Percentiles rank a stretch among this genome's conserved stretches.
These are phyloP conservation scores for Sclerotinia glacialis DNA, from an alignment of 2,329 filamentous ascomycete species.

Conservation along the genomic window DNA sequence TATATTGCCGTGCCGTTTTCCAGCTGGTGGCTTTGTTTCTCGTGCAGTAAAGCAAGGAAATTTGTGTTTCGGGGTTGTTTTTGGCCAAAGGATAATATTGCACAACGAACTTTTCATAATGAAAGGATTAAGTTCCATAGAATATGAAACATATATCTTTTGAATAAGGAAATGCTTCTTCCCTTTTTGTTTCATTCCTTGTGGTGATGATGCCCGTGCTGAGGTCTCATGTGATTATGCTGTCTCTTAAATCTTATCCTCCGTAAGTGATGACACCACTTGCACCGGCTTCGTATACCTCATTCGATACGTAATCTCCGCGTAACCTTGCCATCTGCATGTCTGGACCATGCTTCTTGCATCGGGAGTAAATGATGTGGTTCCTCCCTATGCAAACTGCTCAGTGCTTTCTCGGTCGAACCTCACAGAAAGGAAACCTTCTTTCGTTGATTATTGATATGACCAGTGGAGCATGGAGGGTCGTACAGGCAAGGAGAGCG, in stretches of 20 bases:
- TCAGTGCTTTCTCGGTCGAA: constrained; percentile 15
- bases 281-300: neutral
- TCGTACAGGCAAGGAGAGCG: constrained; percentile 8
- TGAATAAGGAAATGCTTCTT: constrained; percentile 2
- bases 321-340: constrained; percentile 20
- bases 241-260: neutral
- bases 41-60: constrained; percentile 16
- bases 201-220: neutral
- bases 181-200: neutral
- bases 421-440: constrained; percentile 11
- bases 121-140: neutral
- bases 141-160: constrained; percentile 9
- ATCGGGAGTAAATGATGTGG: constrained; percentile 9
- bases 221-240: constrained; percentile 9
- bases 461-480: constrained; percentile 2
- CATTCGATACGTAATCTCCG: constrained; percentile 21
- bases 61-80: constrained; percentile 20
- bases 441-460: constrained; percentile 15
- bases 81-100: neutral
- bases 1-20: constrained; percentile 2
- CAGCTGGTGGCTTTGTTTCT: neutral
- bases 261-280: constrained; percentile 8
- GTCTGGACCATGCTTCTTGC: constrained; percentile 10
- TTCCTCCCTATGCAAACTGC: constrained; percentile 23
- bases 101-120: neutral